Base-by-base conservation (phyloP, 306 rosid genomes). In the Hippophae rhamnoides region DNA sequence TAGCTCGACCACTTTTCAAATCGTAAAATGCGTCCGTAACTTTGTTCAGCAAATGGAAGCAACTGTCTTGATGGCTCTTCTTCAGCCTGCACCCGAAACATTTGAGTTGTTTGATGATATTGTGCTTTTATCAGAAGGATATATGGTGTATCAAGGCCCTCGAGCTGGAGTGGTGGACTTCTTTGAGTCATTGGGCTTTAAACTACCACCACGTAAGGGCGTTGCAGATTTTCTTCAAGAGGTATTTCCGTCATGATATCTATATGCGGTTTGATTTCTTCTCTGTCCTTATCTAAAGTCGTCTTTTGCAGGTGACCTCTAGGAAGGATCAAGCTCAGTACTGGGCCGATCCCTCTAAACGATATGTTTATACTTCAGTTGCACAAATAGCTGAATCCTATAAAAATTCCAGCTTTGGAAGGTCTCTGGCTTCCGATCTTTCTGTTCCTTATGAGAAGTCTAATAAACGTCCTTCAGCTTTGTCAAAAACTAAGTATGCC, bases 41-140 rank as follows among this genome's bases (percentile, higher is more conserved):
- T 86, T 90, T 72, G 94, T 84, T 72, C 97, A 86, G 82, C 76
- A 72, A 59, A 86, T 84, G 95, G 86, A 84, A 13, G 97, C 83
- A 14, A 90, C 97, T 0, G 80, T 90, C 5, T 62, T 90, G 3
- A 62, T 90, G 82, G 86, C 95, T 68, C 95, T 90, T 41, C 89
- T 90, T 75, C 97, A 90, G 75, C 97, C 97, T 49, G 94, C 97
- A 12, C 97, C 97, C 0, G 95, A 86, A 76, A 90, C 90, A 69
- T 90, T 84, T 71, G 94, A 90, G 7, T 76, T 84, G 61, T 90
- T 90, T 68, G 95, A 90, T 77, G 97, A 90, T 77, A 62, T 90
- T 49, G 41, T 90, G 52, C 79, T 90, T 13, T 52, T 84, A 56
- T 74, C 97, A 45, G 97, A 86, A 64, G 90, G 95, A 14, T 52